A percentile compares a stretch with the other conserved stretches of the same genome.
Evolutionary conservation across 177 flowering plant genomes (phyloP).

Genomic region (Telopea speciosissima): DNA sequence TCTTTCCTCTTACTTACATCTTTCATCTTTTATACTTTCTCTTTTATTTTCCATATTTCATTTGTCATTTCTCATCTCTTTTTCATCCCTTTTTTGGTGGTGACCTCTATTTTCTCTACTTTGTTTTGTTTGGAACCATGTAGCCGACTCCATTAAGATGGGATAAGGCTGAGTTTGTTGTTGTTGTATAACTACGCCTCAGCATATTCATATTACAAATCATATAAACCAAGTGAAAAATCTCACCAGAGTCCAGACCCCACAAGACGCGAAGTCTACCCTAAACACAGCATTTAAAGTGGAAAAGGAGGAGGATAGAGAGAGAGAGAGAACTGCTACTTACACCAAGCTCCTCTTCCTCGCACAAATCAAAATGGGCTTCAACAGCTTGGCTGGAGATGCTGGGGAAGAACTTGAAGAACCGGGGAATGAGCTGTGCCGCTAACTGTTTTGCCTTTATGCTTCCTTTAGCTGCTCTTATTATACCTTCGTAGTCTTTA

Average conservation of each 20-base stretch:
- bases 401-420: conserved; percentile 80
- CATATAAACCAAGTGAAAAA: not conserved
- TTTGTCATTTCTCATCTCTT: no score
- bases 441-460: conserved; percentile 83
- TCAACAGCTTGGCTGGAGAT: conserved; percentile 50
- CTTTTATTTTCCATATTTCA: no score
- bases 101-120: no score
- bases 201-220: not conserved
- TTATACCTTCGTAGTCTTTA: conserved; percentile 72
- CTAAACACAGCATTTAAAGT: not conserved
- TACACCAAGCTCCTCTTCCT: conserved; percentile 87
- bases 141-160: no score
- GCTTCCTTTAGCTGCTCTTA: conserved; percentile 65
- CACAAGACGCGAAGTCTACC: not conserved
- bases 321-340: conserved; percentile 12
- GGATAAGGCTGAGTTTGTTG: no score
- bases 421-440: conserved; percentile 91
- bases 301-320: not conserved
- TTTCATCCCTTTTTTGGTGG: no score
- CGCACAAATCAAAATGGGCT: conserved; percentile 71
- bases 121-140: no score
- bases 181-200: no score
- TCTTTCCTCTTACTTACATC: no score
- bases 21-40: no score
- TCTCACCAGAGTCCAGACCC: not conserved